Evolutionary conservation across 2,329 filamentous ascomycete genomes (phyloP).

Genomic region (Plectosphaerella plurivora): DNA sequence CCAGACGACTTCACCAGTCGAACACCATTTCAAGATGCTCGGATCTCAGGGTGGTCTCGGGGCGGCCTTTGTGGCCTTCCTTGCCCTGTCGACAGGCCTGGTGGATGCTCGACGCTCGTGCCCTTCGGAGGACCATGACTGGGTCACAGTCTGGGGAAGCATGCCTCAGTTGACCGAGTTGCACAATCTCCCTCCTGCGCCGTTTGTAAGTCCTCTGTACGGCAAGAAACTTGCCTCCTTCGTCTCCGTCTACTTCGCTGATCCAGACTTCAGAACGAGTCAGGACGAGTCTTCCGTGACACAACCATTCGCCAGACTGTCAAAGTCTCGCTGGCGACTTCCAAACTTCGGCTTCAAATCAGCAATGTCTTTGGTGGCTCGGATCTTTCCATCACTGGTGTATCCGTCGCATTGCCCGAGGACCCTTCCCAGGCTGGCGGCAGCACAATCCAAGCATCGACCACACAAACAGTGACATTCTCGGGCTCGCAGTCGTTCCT

Average conservation of each 20-base stretch:
- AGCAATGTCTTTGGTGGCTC: slow-evolving; percentile 58
- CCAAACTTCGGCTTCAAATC: slow-evolving; percentile 52
- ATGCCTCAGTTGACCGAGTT: slow-evolving; percentile 61
- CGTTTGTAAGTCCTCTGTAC: slow-evolving; percentile 39
- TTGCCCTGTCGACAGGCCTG: background rate
- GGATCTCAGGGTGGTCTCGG: background rate
- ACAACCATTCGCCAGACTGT: slow-evolving; percentile 60
- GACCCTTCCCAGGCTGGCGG: slow-evolving; percentile 44
- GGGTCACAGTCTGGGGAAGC: slow-evolving; percentile 57
- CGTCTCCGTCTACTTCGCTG: background rate
- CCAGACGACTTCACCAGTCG: background rate
- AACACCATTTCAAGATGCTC: background rate
- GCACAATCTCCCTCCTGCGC: slow-evolving; percentile 50
- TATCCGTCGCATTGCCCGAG: slow-evolving; percentile 48
- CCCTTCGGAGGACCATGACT: slow-evolving; percentile 33
- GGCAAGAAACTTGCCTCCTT: too few relatives aligned
- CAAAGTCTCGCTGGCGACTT: slow-evolving; percentile 46
- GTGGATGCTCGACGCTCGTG: background rate
- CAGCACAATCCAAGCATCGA: slow-evolving; percentile 39
- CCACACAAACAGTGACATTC: slow-evolving; percentile 50
- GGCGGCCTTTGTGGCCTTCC: background rate
- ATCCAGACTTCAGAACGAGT: slow-evolving; percentile 38
- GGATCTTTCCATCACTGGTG: slow-evolving; percentile 52
- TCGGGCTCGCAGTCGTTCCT: slow-evolving; percentile 43
- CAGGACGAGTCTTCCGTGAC: slow-evolving; percentile 48